These are phyloP conservation scores for Protomyces lactucae-debilis DNA, from an alignment of 1,139 yeast genomes.

Conservation along the genomic window DNA sequence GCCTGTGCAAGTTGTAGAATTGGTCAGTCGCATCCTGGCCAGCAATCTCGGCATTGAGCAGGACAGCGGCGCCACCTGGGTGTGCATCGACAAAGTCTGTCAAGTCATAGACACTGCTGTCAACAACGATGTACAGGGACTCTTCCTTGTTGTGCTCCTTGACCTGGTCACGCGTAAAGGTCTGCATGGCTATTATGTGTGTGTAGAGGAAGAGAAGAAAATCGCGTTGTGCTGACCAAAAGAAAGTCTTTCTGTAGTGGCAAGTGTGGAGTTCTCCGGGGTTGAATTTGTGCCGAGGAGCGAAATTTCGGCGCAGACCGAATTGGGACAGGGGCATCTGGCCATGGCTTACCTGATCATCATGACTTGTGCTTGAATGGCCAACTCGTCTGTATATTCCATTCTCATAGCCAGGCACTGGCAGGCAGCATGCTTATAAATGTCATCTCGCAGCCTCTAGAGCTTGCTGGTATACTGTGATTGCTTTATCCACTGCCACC, in stretches of 20 bases:
- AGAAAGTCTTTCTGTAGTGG: not conserved
- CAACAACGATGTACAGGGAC: conserved; percentile 24
- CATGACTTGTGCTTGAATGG: too few relatives aligned
- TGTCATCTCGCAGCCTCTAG: not conserved
- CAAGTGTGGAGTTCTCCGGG: not conserved
- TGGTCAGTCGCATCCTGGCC: conserved; percentile 44
- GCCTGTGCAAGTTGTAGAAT: conserved; percentile 22
- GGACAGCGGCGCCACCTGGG: conserved; percentile 98
- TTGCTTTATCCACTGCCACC: conserved; percentile 43
- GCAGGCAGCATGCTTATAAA: not conserved
- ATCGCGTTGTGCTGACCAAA: not conserved
- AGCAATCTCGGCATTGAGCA: conserved; percentile 63
- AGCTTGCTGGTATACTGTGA: conserved; percentile 41
- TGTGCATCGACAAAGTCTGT: conserved; percentile 86
- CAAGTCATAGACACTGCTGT: conserved; percentile 65
- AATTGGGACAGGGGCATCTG: not conserved
- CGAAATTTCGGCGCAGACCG: not conserved
- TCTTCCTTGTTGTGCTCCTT: conserved; percentile 23
- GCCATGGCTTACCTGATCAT: too few relatives aligned
- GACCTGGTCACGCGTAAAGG: conserved; percentile 21
- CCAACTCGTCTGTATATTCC: too few relatives aligned
- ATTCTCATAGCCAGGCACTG: not conserved
- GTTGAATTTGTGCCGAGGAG: not conserved
- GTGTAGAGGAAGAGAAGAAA: not conserved
- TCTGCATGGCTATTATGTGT: not conserved